Evolutionary conservation across 306 rosid species (phyloP), one percentile per base, ranked within the genome.

Genomic region (Begonia loranthoides): DNA sequence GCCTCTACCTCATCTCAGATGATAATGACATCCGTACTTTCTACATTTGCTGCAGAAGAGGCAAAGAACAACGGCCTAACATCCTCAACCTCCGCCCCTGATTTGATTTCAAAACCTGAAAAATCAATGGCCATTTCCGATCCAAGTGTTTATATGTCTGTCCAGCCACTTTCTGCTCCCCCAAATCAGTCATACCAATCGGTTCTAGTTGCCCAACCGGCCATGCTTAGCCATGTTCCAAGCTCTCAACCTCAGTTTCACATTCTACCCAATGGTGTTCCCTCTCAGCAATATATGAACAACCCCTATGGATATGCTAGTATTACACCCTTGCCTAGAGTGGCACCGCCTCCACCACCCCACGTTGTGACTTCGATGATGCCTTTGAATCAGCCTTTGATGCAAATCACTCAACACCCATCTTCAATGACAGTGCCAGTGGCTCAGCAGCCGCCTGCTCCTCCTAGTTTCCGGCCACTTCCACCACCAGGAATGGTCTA

Each of bases 1-100:
- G 93, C 97, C 61, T 88, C 97, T 33, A 79, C 77, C 59, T 88
- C 97, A 40, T 88, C 95, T 54, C 97, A 88, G 47, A 54, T 84
- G 73, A 88, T 88, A 56, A 88, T 88, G 95, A 44, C 77, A 57
- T 88, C 93, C 8, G 97, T 88, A 59, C 93, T 88, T 59, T 79
- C 88, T 40, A 73, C 95, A 53, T 84, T 88, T 55, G 97, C 95
- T 12, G 89, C 89, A 8, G 89, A 88, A 68, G 93, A 77, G 75
- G 88, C 97, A 13, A 88, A 84, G 60, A 81, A 57, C 51, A 94
- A 77, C 5, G 71, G 83, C 51, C 65, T 75, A 55, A 55, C 67
- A 51, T 53, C 73, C 21, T 67, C 45, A 41, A 49, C 74, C 1
- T 68, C 51, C 38, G 17, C 77, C 12, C 54, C 74, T 4, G 54